phyloP scores from a whole-genome alignment of 306 rosid species.

The Benincasa hispida region DNA sequence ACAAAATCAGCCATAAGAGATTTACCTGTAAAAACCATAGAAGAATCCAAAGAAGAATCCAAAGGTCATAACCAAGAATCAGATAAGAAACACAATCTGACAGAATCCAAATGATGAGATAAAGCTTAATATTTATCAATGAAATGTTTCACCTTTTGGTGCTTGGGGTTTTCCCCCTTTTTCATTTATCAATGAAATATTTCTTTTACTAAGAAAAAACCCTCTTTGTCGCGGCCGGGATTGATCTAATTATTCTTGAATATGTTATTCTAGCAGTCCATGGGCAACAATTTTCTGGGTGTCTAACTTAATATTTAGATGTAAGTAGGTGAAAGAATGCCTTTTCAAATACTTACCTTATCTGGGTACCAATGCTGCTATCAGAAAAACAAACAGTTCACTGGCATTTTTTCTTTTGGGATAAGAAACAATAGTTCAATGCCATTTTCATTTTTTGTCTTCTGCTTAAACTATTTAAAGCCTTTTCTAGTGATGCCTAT shows the following conservation, averaged over 20 bases:
- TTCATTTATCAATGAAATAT: no score
- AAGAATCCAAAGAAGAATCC: no score
- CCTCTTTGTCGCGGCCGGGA: background rate
- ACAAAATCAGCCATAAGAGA: no score
- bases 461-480: background rate
- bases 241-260: background rate
- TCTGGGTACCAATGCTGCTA: background rate
- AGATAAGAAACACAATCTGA: no score
- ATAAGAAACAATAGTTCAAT: background rate
- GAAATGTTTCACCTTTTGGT: no score
- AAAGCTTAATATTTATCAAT: no score
- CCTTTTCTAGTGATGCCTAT: background rate
- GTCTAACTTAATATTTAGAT: background rate
- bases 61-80: no score
- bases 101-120: no score
- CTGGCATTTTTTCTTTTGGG: no score
- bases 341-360: background rate
- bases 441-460: background rate
- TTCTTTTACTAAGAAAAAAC: no score
- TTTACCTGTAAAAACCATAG: no score
- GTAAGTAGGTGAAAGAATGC: background rate
- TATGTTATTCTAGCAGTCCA: background rate
- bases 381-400: background rate
- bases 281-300: background rate
- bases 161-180: no score